phyloP scores from a whole-genome alignment of 2,329 filamentous ascomycete species.

The Dichotomopilus funicola region DNA sequence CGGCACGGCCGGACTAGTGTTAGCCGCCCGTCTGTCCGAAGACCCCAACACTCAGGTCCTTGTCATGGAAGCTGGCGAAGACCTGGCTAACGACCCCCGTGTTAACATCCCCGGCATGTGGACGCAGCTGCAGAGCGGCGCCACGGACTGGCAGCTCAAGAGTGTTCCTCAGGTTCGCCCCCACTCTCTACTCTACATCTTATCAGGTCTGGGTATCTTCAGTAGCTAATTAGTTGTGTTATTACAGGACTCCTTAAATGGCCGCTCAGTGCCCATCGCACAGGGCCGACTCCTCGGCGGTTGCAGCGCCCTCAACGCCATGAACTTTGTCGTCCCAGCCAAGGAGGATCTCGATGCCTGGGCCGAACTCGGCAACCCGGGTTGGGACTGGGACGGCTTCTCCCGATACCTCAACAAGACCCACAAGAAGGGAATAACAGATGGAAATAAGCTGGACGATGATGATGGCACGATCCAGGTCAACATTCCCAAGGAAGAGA shows the following conservation, averaged over 20 bases:
- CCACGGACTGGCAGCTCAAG: slow-evolving; percentile 33
- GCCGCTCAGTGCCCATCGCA: slow-evolving; percentile 26
- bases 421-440: slow-evolving; percentile 21
- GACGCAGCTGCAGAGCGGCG: slow-evolving; percentile 29
- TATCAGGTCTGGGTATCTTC: neutral
- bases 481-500: slow-evolving; percentile 21
- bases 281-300: slow-evolving; percentile 29
- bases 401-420: slow-evolving; percentile 30
- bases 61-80: slow-evolving; percentile 34
- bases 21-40: slow-evolving; percentile 39
- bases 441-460: slow-evolving; percentile 16
- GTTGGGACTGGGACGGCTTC: slow-evolving; percentile 25
- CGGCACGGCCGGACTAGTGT: slow-evolving; percentile 32
- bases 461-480: slow-evolving; percentile 30
- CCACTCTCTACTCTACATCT: neutral
- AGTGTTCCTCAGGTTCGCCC: slow-evolving; percentile 30
- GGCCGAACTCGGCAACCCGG: slow-evolving; percentile 24
- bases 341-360: slow-evolving; percentile 24
- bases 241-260: slow-evolving; percentile 22
- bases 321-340: slow-evolving; percentile 22
- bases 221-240: too few relatives aligned
- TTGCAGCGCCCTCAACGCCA: slow-evolving; percentile 25
- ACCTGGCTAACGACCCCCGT: slow-evolving; percentile 28
- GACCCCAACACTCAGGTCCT: slow-evolving; percentile 30
- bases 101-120: slow-evolving; percentile 33